Evolutionary conservation across 257 asterid species (phyloP).

Genomic region (Solanum gandarillasii): DNA sequence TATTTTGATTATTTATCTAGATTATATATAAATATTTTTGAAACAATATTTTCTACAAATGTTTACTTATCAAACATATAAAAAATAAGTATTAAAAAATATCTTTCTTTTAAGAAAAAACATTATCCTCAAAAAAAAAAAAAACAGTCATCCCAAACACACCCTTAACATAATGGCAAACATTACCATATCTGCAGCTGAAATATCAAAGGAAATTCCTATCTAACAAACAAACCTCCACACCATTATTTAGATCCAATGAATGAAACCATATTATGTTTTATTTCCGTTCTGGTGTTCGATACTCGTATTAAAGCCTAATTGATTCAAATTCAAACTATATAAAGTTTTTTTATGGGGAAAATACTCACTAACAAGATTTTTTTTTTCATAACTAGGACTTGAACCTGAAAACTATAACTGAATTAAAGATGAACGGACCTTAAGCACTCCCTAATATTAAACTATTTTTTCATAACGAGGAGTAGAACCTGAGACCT

Average conservation of each 20-base stretch:
- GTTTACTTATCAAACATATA: not conserved
- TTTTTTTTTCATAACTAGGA: not conserved
- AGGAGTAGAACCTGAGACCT: accelerated
- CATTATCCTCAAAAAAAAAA: not conserved
- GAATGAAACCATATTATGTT: not conserved
- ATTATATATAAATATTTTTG: not conserved
- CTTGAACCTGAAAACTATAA: accelerated
- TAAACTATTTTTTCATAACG: not conserved
- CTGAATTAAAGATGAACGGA: not conserved
- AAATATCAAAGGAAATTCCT: not conserved
- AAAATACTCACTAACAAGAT: not conserved
- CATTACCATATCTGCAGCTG: not conserved
- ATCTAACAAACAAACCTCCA: not conserved
- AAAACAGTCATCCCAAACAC: not conserved
- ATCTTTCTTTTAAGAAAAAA: not conserved
- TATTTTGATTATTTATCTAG: not conserved
- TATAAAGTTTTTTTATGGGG: accelerated
- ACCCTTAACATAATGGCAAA: not conserved
- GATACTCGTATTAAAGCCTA: accelerated
- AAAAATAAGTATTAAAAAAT: not conserved
- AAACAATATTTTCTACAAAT: not conserved
- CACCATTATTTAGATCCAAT: not conserved
- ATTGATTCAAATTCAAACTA: accelerated
- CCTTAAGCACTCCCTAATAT: not conserved
- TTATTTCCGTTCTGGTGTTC: accelerated